A percentile compares a stretch with the other conserved stretches of the same genome.
Evolutionary conservation across 345 rosid species (phyloP).

Genomic region (thale cress (Arabidopsis thaliana)): TAIR10.1 NC_003076.8:1392001-1392500

Average conservation of each 20-base stretch:
- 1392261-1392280: conserved; percentile 96
- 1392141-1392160: conserved; percentile 61
- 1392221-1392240: conserved; percentile 95
- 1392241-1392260: conserved; percentile 85
- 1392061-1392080: conserved; percentile 73
- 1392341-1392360: conserved; percentile 86
- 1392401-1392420: conserved; percentile 89
- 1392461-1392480: conserved; percentile 85
- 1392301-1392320: conserved; percentile 72
- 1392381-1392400: conserved; percentile 80
- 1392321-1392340: conserved; percentile 88
- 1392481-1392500: conserved; percentile 77
- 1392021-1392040: conserved; percentile 82
- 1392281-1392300: conserved; percentile 90
- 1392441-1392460: conserved; percentile 89
- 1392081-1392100: background rate
- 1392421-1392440: conserved; percentile 81
- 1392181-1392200: conserved; percentile 78
- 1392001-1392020: conserved; percentile 71
- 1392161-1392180: conserved; percentile 88
- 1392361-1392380: conserved; percentile 97
- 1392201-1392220: conserved; percentile 78
- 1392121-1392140: conserved; percentile 9
- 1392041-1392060: conserved; percentile 94
- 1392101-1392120: background rate